Evolutionary conservation across 148 eudicot species (phyloP).

Genomic region (Tetragonia tetragonoides): DNA sequence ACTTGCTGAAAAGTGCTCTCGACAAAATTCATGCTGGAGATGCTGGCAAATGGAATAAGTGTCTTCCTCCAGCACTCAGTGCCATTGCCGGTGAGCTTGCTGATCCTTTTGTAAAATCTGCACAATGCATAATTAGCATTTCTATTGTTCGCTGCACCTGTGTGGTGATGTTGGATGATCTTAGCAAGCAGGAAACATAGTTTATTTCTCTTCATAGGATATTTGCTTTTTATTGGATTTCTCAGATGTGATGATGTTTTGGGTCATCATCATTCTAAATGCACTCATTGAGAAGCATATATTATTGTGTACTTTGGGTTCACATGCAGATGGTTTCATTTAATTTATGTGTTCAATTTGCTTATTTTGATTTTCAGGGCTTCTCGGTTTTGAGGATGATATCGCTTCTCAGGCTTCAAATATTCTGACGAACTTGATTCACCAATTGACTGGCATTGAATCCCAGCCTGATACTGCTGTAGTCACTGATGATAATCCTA

Average conservation of each 20-base stretch:
- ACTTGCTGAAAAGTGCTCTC: constrained; percentile 45
- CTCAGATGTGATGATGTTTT: neutral
- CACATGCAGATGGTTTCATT: neutral
- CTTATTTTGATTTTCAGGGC: constrained; percentile 42
- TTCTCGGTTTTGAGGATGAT: constrained; percentile 53
- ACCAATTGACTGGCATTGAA: constrained; percentile 29
- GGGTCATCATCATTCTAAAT: neutral
- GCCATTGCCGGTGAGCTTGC: constrained; percentile 55
- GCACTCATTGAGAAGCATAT: neutral
- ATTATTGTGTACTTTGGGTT: neutral
- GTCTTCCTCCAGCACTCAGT: constrained; percentile 39
- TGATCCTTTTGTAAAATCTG: neutral
- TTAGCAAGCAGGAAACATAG: neutral
- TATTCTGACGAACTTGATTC: constrained; percentile 56
- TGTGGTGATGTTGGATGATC: neutral
- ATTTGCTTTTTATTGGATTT: neutral
- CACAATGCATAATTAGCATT: neutral
- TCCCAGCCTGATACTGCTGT: constrained; percentile 30
- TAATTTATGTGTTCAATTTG: neutral
- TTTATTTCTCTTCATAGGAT: neutral
- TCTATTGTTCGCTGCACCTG: neutral
- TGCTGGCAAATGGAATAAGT: constrained; percentile 40
- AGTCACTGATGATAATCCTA: constrained; percentile 26
- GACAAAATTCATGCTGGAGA: constrained; percentile 48
- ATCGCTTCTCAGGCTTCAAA: constrained; percentile 51